phyloP scores from a whole-genome alignment of 2,329 filamentous ascomycete species.

The Botryotinia convoluta region DNA sequence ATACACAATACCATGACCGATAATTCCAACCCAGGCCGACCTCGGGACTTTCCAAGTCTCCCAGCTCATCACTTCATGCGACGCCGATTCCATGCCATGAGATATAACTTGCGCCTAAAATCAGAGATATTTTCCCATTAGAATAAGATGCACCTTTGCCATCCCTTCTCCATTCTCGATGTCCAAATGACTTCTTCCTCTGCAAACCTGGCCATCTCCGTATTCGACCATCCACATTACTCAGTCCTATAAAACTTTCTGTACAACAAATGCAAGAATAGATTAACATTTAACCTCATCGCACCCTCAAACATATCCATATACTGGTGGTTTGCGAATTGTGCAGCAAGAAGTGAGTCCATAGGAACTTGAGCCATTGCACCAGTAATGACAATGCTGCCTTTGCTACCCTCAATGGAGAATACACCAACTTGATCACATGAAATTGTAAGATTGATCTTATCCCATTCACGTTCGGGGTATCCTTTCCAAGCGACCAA shows the following conservation, averaged over 20 bases:
- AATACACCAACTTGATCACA: constrained; percentile 95
- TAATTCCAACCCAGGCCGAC: constrained; percentile 20
- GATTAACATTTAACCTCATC: constrained; percentile 89
- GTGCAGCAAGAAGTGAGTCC: constrained; percentile 90
- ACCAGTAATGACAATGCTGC: constrained; percentile 93
- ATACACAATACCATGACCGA: constrained; percentile 29
- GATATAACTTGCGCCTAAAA: constrained; percentile 20
- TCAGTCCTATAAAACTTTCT: constrained; percentile 93
- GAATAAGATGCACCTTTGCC: constrained; percentile 7
- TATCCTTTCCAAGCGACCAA: constrained; percentile 89
- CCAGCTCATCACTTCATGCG: constrained; percentile 21
- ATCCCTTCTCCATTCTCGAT: too few relatives aligned
- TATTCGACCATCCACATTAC: constrained; percentile 21
- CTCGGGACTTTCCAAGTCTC: constrained; percentile 15
- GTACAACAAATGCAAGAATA: constrained; percentile 94
- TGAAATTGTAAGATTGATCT: constrained; percentile 89
- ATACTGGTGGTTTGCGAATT: constrained; percentile 96
- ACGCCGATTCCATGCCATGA: constrained; percentile 33
- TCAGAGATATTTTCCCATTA: not conserved
- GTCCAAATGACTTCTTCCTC: not conserved
- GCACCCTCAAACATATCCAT: constrained; percentile 88
- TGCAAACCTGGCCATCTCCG: not conserved
- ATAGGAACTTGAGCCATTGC: constrained; percentile 85
- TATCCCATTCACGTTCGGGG: constrained; percentile 78
- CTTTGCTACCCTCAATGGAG: constrained; percentile 83